Percentiles rank a stretch among this genome's conserved stretches.
Evolutionary conservation across 2,329 filamentous ascomycete genomes (phyloP).

Genomic region (Fusarium sp.): DNA sequence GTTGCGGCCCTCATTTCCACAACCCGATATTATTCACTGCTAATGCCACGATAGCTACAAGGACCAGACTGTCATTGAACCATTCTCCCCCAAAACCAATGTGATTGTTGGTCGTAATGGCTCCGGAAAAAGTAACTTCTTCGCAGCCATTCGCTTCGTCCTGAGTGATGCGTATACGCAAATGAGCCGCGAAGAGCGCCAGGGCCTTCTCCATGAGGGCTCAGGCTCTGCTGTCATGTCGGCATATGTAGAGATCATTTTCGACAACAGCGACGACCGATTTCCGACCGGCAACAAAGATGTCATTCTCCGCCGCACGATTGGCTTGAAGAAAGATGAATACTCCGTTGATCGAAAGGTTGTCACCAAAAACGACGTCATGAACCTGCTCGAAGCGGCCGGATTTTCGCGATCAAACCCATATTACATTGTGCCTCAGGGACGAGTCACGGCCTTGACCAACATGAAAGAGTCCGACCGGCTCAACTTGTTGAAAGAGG

Average conservation of each 20-base stretch:
- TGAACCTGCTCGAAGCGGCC: slow-evolving; percentile 94
- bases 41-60: slow-evolving; percentile 80
- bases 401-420: slow-evolving; percentile 98
- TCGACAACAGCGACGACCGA: slow-evolving; percentile 96
- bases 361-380: slow-evolving; percentile 91
- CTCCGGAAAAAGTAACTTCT: slow-evolving; percentile 99
- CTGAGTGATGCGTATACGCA: slow-evolving; percentile 97
- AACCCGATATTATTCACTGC: slow-evolving; percentile 21
- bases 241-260: slow-evolving; percentile 99
- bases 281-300: slow-evolving; percentile 95
- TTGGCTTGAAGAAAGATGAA: slow-evolving; percentile 98
- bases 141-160: slow-evolving; percentile 97
- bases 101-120: slow-evolving; percentile 99
- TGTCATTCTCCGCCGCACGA: slow-evolving; percentile 90
- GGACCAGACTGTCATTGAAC: slow-evolving; percentile 98
- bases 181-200: slow-evolving; percentile 94
- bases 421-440: slow-evolving; percentile 99
- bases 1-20: slow-evolving; percentile 5
- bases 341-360: slow-evolving; percentile 98
- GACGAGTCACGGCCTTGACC: slow-evolving; percentile 92
- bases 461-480: slow-evolving; percentile 99
- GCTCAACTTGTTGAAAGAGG: slow-evolving; percentile 91
- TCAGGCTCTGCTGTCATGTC: slow-evolving; percentile 98
- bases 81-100: slow-evolving; percentile 97
- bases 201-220: slow-evolving; percentile 96